Conservation (phyloP, 2,329 filamentous ascomycete genomes). For the Samsoniella hepiali region DNA sequence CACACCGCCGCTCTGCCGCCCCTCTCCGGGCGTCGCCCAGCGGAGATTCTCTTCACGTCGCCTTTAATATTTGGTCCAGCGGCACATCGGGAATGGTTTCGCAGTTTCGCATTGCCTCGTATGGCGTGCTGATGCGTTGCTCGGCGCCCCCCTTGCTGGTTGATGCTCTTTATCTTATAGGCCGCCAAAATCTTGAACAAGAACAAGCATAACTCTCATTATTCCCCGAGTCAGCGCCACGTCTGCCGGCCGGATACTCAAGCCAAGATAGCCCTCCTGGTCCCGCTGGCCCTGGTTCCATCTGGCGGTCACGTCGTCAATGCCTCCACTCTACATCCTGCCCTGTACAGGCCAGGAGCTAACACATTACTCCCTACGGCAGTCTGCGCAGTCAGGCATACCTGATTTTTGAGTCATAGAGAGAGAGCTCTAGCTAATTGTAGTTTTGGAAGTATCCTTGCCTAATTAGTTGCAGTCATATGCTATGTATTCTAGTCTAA, state of each 20-base stretch:
- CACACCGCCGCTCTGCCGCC: too few relatives aligned
- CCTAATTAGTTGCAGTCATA: background rate
- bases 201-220: background rate
- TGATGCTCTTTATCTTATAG: too few relatives aligned
- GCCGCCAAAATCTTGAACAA: too few relatives aligned
- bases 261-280: background rate
- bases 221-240: background rate
- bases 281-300: background rate
- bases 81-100: too few relatives aligned
- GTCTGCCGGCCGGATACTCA: background rate
- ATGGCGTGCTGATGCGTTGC: too few relatives aligned
- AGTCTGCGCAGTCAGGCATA: background rate
- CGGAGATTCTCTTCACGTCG: too few relatives aligned
- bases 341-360: background rate
- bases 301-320: background rate
- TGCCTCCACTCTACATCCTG: background rate
- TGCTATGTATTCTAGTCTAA: background rate
- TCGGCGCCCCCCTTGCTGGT: too few relatives aligned
- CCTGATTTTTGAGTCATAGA: background rate
- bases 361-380: background rate
- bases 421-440: background rate
- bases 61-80: too few relatives aligned
- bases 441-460: background rate
- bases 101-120: too few relatives aligned
- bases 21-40: too few relatives aligned